These are phyloP conservation scores for Blepharisma japonicum DNA, from an alignment of 73 alveolate species.

Conservation along the genomic window DNA sequence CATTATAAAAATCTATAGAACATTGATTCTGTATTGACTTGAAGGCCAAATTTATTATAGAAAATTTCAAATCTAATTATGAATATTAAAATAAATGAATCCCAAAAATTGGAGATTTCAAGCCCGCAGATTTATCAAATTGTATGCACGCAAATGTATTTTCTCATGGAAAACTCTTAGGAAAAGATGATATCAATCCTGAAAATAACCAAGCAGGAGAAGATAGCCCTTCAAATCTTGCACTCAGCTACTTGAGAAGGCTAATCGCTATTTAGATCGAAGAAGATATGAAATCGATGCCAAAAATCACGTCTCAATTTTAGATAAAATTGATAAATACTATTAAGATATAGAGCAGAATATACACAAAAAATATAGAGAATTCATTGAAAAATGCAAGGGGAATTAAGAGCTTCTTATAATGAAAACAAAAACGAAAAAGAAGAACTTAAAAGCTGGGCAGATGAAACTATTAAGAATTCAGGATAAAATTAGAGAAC, in stretches of 20 bases:
- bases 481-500: constrained; percentile 9
- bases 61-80: too few species aligned
- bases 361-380: constrained; percentile 3
- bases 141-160: constrained; percentile 10
- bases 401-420: neutral
- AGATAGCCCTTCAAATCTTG: neutral
- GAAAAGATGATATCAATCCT: neutral
- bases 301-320: neutral
- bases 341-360: constrained; percentile 6
- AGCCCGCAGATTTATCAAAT: neutral
- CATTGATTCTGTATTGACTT: too few species aligned
- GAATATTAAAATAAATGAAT: too few species aligned
- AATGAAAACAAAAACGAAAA: constrained; percentile 1
- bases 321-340: neutral
- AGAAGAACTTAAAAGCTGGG: constrained; percentile 22
- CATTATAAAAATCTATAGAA: too few species aligned
- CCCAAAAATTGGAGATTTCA: neutral
- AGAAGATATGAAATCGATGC: constrained; percentile 14
- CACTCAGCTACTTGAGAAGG: neutral
- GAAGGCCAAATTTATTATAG: too few species aligned
- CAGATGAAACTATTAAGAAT: neutral
- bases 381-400: constrained; percentile 23
- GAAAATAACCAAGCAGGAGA: neutral
- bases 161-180: neutral
- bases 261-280: constrained; percentile 5